Evolutionary conservation across 305 asterid genomes (phyloP).

Genomic region (Fraxinus velutina): DNA sequence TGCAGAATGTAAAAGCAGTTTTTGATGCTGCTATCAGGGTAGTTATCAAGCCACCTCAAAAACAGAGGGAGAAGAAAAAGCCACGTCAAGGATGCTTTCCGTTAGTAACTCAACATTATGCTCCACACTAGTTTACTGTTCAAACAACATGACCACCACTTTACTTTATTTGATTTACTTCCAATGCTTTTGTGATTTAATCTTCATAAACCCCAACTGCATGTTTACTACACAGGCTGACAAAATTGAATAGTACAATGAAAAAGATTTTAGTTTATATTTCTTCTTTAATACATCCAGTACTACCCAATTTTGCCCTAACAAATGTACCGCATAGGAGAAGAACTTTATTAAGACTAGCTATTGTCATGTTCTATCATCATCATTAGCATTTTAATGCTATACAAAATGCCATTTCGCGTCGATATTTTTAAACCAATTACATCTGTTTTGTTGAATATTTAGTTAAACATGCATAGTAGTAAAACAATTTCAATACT

Average conservation of each 20-base stretch:
- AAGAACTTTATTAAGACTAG: background rate
- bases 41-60: conserved; percentile 88
- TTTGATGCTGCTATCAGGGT: conserved; percentile 91
- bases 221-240: background rate
- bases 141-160: background rate
- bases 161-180: background rate
- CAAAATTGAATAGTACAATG: background rate
- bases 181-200: background rate
- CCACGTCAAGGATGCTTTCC: conserved; percentile 60
- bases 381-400: background rate
- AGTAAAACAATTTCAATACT: background rate
- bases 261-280: background rate
- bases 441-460: background rate
- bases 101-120: conserved; percentile 39
- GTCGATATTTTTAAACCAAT: background rate
- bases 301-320: background rate
- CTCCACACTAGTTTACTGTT: background rate
- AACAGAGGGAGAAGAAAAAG: conserved; percentile 72
- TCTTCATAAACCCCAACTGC: background rate
- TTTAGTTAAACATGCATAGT: background rate
- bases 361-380: background rate
- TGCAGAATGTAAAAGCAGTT: conserved; percentile 85
- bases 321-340: background rate
- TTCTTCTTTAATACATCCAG: background rate
- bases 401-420: background rate